phyloP scores from a whole-genome alignment of 2,329 filamentous ascomycete genomes.

The Albifimbria verrucaria region DNA sequence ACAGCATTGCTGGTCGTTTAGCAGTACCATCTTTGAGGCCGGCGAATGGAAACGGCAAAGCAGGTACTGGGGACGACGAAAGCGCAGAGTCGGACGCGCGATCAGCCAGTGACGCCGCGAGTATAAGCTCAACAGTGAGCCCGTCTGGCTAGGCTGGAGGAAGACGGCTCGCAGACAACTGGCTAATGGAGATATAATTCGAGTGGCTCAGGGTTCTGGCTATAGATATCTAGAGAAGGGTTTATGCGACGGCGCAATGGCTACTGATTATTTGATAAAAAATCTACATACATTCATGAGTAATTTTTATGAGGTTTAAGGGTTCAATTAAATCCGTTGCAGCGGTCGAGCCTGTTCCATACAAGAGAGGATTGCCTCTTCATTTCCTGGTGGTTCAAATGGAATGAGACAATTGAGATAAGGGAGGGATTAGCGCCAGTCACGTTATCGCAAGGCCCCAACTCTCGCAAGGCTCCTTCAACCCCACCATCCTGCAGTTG shows the following conservation, averaged over 20 bases:
- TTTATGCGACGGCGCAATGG: too few species aligned
- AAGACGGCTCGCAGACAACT: neutral
- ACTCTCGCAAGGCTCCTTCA: constrained; percentile 4
- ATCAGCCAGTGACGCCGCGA: constrained; percentile 34
- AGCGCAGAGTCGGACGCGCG: constrained; percentile 32
- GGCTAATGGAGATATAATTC: too few species aligned
- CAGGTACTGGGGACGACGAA: constrained; percentile 28
- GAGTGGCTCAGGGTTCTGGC: too few species aligned
- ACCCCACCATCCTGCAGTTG: neutral
- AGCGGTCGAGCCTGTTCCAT: too few species aligned
- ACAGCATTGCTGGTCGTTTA: constrained; percentile 24
- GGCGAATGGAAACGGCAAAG: constrained; percentile 25
- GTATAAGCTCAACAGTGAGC: constrained; percentile 31
- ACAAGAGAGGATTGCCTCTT: too few species aligned
- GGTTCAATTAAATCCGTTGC: too few species aligned
- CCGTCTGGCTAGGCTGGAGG: constrained; percentile 11
- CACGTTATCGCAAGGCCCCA: constrained; percentile 8
- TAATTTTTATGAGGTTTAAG: too few species aligned
- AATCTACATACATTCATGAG: too few species aligned
- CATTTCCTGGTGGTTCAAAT: too few species aligned
- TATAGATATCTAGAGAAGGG: too few species aligned
- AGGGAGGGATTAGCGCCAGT: constrained; percentile 1
- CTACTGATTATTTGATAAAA: too few species aligned
- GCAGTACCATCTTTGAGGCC: constrained; percentile 26
- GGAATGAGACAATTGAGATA: too few species aligned